Base-by-base conservation (phyloP, 768 basidiomycete genomes). In the Amanita pseudoporphyria region DNA sequence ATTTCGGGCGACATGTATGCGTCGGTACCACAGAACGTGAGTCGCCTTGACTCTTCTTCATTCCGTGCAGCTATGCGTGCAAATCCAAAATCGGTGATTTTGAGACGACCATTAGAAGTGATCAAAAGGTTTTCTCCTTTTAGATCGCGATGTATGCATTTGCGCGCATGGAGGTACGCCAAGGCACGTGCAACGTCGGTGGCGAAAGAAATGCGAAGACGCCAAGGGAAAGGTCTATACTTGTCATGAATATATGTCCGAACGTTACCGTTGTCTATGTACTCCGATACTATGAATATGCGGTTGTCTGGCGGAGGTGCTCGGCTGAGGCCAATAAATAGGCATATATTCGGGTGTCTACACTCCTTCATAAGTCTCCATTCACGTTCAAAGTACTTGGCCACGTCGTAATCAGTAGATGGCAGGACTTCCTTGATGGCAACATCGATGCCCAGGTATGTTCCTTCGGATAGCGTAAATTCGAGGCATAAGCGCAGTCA, bases 1-100 rank as follows among this genome's bases (percentile, higher is more conserved):
- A 98, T 96, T 63, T 97, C 95, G 0, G 95, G 95, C 2, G 88
- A 91, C 95, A 97, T 97, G 68, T 96, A 95, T 5, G 90, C 87
- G 58, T 90, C 86, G 2, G 87, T 89, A n/a, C 87, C 87, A 53
- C 84, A 87, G 65, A 90, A 90, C 0, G 88, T 91, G 38, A 91
- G 75, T 3, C 87, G 77, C 60, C 85, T 87, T 47, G 73, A 77
- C 68, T 98, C 95, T 55, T 94, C 93, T 51, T 82, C 88, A 58
- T 89, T 95, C 36, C 87, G 78, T 0, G 92, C 92, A 0, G 91
- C 91, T 58, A 98, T 96, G 31, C 95, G 78, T 3, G 93, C 92
- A 58, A 97, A 95, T 1, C 95, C 95, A 66, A 99, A 99, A 61
- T 99, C 95, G n/a, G 94, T 96, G 57, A 97, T 84, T 71, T 98